Evolutionary conservation across 75 land plant species (phyloP).

Genomic region (Larix kaempferi): DNA sequence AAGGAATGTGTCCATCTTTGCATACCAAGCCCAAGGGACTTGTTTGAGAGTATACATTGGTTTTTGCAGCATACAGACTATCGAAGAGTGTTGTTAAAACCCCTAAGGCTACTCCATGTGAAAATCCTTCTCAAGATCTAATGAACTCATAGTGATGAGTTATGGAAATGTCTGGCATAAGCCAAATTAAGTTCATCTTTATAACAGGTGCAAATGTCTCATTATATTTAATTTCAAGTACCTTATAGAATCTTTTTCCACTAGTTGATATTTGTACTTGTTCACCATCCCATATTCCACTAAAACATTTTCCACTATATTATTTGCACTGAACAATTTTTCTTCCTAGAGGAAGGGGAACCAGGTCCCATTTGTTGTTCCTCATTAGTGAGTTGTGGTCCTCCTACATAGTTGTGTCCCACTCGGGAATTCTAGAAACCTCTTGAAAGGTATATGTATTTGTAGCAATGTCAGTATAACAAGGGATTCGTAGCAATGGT

Average conservation of each 20-base stretch:
- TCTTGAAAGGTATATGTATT: too few relatives aligned
- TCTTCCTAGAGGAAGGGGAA: not conserved
- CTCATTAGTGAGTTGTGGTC: too few relatives aligned
- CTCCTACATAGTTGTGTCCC: too few relatives aligned
- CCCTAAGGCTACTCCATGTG: not conserved
- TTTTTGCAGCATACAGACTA: not conserved
- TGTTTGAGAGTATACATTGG: not conserved
- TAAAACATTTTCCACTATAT: not conserved
- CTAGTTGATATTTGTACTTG: not conserved
- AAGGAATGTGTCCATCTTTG: not conserved
- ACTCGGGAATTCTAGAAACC: too few relatives aligned
- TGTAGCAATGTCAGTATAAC: too few relatives aligned
- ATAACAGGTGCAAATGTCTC: not conserved
- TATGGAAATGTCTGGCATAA: not conserved
- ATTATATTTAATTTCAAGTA: not conserved
- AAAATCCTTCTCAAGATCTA: not conserved
- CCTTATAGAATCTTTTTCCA: not conserved
- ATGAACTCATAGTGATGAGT: not conserved
- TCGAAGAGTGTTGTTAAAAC: not conserved
- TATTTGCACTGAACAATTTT: not conserved
- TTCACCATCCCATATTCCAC: not conserved
- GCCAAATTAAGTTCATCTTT: not conserved
- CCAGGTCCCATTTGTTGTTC: not conserved
- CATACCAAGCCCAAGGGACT: not conserved
- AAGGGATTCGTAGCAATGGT: too few relatives aligned